These are phyloP conservation scores for Euphorbia lathyris DNA, from an alignment of 345 rosid genomes.

Conservation along the genomic window DNA sequence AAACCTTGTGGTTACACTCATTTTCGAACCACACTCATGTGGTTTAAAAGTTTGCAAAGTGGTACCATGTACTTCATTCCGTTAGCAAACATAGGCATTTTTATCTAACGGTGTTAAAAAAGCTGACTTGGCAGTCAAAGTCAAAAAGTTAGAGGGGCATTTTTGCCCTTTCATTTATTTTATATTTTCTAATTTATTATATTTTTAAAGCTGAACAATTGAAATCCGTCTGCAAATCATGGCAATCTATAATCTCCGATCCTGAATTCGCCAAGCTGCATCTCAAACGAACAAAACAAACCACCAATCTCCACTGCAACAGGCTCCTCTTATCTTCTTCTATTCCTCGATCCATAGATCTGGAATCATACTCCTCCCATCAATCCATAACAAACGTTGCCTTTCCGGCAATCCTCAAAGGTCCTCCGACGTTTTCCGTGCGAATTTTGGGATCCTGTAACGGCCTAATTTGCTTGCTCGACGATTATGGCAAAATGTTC, in stretches of 20 bases:
- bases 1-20: too few relatives aligned
- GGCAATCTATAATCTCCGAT: not conserved
- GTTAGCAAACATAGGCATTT: too few relatives aligned
- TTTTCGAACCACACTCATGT: too few relatives aligned
- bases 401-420: not conserved
- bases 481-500: conserved; percentile 20
- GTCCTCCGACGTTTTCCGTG: not conserved
- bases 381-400: not conserved
- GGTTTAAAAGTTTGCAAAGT: too few relatives aligned
- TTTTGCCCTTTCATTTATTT: too few relatives aligned
- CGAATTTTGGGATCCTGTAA: conserved; percentile 35
- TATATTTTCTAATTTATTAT: too few relatives aligned
- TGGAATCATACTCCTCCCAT: not conserved
- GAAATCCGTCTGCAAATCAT: conserved; percentile 2
- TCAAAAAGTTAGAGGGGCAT: too few relatives aligned
- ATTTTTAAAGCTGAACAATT: too few relatives aligned
- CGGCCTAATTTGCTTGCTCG: conserved; percentile 34
- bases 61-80: too few relatives aligned
- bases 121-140: too few relatives aligned
- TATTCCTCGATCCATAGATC: conserved; percentile 29
- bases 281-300: conserved; percentile 16
- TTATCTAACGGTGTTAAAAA: too few relatives aligned
- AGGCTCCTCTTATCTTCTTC: conserved; percentile 27
- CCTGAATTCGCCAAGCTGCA: conserved; percentile 15
- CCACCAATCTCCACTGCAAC: conserved; percentile 8